Conservation (phyloP, 257 asterid species). For the Solanum pimpinellifolium region DNA sequence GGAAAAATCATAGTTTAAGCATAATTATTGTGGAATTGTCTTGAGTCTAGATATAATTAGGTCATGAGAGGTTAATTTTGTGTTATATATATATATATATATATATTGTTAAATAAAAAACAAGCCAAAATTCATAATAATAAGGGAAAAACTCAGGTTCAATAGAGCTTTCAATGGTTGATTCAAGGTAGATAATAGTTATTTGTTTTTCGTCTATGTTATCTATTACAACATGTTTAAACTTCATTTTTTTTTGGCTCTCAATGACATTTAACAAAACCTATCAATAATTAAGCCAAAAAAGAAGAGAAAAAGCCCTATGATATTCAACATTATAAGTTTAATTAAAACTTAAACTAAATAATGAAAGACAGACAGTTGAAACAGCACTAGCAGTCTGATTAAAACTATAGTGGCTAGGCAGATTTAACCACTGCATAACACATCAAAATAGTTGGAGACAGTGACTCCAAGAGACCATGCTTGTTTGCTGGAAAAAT, state of each 20-base stretch:
- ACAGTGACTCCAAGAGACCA: slow-evolving; percentile 24
- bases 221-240: too few relatives aligned
- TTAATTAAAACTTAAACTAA: too few relatives aligned
- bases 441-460: neutral
- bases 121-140: neutral
- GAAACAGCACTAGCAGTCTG: slow-evolving; percentile 9
- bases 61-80: neutral
- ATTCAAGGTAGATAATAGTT: too few relatives aligned
- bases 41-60: neutral
- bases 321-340: too few relatives aligned
- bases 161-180: neutral
- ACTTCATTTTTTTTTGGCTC: neutral
- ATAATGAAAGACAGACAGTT: slow-evolving; percentile 7
- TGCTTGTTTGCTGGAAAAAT: slow-evolving; percentile 54
- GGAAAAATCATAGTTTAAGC: too few relatives aligned
- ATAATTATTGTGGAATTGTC: neutral
- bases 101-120: too few relatives aligned
- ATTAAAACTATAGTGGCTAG: neutral
- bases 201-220: neutral
- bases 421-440: neutral
- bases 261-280: neutral
- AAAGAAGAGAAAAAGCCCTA: neutral
- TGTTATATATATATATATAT: too few relatives aligned
- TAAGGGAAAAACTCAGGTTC: too few relatives aligned
- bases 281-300: neutral